A percentile compares a stretch with the other conserved stretches of the same genome.
phyloP scores from a whole-genome alignment of 108 stramenopile species.

The Skeletonema marinoi region DNA sequence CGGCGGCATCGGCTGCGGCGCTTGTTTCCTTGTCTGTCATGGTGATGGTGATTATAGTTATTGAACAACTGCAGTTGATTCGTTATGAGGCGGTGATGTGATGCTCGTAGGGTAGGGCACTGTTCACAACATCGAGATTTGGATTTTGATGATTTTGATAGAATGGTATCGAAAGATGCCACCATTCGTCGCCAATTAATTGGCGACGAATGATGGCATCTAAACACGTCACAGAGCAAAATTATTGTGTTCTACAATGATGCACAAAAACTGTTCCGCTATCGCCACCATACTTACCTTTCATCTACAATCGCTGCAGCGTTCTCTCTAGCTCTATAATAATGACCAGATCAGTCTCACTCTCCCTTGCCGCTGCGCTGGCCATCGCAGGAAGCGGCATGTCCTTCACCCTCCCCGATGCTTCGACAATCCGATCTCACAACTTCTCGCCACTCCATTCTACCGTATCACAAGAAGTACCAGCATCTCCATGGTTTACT shows the following conservation, averaged over 20 bases:
- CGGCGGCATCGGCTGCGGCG: constrained; percentile 4
- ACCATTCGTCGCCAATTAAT: background rate
- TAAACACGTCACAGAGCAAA: background rate
- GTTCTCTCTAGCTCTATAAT: background rate
- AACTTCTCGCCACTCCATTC: background rate
- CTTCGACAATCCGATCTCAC: background rate
- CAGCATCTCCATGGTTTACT: constrained; percentile 41
- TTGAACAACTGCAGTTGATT: too few relatives aligned
- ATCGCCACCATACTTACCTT: too few relatives aligned
- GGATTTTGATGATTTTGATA: background rate
- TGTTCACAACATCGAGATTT: background rate
- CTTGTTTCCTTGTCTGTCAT: constrained; percentile 31
- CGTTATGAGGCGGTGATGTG: too few relatives aligned
- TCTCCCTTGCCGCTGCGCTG: background rate
- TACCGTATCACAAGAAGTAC: background rate
- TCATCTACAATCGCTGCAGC: too few relatives aligned
- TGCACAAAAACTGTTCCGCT: too few relatives aligned
- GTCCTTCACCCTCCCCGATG: background rate
- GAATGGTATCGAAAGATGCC: background rate
- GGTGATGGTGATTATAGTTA: background rate
- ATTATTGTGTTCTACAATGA: too few relatives aligned
- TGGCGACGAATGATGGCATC: background rate
- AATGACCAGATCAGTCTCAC: background rate
- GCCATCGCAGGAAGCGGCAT: background rate
- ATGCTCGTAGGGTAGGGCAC: background rate